These are phyloP conservation scores for Tarenaya hassleriana DNA, from an alignment of 345 rosid genomes.

Conservation along the genomic window DNA sequence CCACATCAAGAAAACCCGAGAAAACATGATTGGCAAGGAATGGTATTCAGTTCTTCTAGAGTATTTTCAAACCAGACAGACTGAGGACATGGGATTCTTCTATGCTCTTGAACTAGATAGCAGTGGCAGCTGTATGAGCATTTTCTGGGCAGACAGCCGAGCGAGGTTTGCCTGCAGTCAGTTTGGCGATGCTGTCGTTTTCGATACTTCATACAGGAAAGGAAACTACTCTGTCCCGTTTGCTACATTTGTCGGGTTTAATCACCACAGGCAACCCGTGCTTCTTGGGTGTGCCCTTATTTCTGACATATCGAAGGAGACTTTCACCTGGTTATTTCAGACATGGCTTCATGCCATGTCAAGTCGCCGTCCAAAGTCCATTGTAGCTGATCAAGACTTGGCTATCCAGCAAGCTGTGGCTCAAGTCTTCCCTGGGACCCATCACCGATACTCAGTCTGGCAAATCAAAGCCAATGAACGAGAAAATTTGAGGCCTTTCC, in stretches of 20 bases:
- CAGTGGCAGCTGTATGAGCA: constrained; percentile 50
- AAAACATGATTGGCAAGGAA: constrained; percentile 57
- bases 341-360: constrained; percentile 81
- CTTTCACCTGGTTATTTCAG: constrained; percentile 69
- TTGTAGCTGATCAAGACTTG: constrained; percentile 74
- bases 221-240: constrained; percentile 57
- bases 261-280: constrained; percentile 83
- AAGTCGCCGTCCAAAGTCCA: constrained; percentile 55
- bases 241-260: constrained; percentile 68
- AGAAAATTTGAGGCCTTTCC: constrained; percentile 49
- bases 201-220: constrained; percentile 72
- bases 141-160: constrained; percentile 89
- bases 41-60: constrained; percentile 67
- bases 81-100: constrained; percentile 80
- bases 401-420: constrained; percentile 66
- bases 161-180: constrained; percentile 80
- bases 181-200: constrained; percentile 64
- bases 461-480: constrained; percentile 59
- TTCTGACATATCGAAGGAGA: constrained; percentile 63
- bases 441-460: constrained; percentile 72
- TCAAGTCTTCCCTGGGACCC: constrained; percentile 65
- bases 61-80: constrained; percentile 67
- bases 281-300: constrained; percentile 80
- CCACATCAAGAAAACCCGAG: constrained; percentile 28
- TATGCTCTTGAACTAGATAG: constrained; percentile 59